Evolutionary conservation across 192 early-diverging fungal genomes (phyloP).

Genomic region (Pilobolus umbonatus): DNA sequence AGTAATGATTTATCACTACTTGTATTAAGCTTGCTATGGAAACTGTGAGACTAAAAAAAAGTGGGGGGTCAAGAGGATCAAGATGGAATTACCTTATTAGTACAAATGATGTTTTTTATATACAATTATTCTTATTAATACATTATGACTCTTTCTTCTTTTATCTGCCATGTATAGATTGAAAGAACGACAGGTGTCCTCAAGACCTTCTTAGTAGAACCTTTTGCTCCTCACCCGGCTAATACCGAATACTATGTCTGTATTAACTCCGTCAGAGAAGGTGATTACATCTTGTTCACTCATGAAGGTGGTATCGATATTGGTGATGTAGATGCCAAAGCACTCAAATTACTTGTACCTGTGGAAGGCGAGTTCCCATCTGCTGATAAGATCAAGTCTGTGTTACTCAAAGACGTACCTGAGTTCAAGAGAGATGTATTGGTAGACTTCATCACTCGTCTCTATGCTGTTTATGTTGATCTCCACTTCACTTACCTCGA

Average conservation of each 20-base stretch:
- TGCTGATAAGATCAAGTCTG: slow-evolving; percentile 54
- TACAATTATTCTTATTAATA: slow-evolving; percentile 11
- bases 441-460: slow-evolving; percentile 86
- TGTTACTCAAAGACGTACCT: slow-evolving; percentile 68
- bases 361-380: slow-evolving; percentile 76
- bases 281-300: slow-evolving; percentile 95
- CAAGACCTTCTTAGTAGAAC: slow-evolving; percentile 94
- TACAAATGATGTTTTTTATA: neutral
- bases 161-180: slow-evolving; percentile 45
- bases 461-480: slow-evolving; percentile 94
- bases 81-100: neutral
- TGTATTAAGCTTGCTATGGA: neutral
- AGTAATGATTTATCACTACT: neutral
- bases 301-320: slow-evolving; percentile 98
- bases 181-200: slow-evolving; percentile 80
- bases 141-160: slow-evolving; percentile 6
- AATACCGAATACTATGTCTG: slow-evolving; percentile 96
- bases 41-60: neutral
- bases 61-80: neutral
- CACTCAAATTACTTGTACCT: slow-evolving; percentile 75
- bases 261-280: slow-evolving; percentile 93
- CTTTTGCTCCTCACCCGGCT: slow-evolving; percentile 86
- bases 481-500: slow-evolving; percentile 99
- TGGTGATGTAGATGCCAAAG: slow-evolving; percentile 98
- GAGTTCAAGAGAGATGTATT: slow-evolving; percentile 68